Conservation (phyloP, 768 basidiomycete genomes). For the Porphyrellus cyaneotinctus region DNA sequence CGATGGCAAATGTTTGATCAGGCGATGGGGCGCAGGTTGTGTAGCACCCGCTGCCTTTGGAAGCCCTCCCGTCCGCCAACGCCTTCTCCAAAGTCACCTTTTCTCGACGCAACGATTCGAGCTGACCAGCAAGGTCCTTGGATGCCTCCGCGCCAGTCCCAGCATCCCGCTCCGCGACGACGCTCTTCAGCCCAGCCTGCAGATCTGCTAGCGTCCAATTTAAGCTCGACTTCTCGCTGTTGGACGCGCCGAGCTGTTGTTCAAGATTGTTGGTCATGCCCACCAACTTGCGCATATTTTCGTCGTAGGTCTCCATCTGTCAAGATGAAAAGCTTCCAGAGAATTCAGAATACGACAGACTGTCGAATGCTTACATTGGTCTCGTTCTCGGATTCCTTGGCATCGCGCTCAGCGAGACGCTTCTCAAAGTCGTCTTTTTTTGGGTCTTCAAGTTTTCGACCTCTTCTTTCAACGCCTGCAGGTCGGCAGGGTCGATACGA, state of each 20-base stretch:
- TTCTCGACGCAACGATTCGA: constrained; percentile 36
- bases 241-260: constrained; percentile 22
- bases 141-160: constrained; percentile 17
- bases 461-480: constrained; percentile 75
- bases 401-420: constrained; percentile 27
- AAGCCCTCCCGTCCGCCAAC: constrained; percentile 36
- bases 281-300: constrained; percentile 36
- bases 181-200: constrained; percentile 27
- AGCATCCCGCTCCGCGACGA: constrained; percentile 28
- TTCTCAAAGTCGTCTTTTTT: constrained; percentile 35
- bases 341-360: not conserved
- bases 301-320: constrained; percentile 44
- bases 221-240: constrained; percentile 28
- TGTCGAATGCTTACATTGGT: constrained; percentile 27
- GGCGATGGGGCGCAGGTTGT: constrained; percentile 4
- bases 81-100: constrained; percentile 38
- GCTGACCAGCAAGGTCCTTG: constrained; percentile 32
- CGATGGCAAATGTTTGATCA: constrained; percentile 32
- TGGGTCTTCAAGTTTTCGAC: constrained; percentile 50
- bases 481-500: constrained; percentile 81
- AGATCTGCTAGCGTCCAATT: constrained; percentile 25
- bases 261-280: constrained; percentile 25
- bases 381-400: constrained; percentile 27
- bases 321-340: not conserved
- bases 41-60: constrained; percentile 21